Evolutionary conservation across 352 stramenopile genomes (phyloP).

Genomic region (Aphanomyces stellatus): DNA sequence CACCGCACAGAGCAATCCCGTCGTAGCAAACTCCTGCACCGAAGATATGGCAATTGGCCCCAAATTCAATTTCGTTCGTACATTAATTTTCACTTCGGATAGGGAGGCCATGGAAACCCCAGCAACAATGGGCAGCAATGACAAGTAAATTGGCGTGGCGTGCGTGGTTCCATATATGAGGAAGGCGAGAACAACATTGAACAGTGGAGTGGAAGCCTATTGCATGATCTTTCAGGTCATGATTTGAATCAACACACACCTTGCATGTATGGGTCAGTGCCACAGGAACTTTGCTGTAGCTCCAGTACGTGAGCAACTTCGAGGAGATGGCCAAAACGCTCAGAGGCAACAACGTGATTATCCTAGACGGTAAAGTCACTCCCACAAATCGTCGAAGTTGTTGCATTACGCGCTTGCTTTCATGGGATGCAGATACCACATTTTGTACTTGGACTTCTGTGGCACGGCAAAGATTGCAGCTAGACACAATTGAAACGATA

Average conservation of each 20-base stretch:
- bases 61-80: constrained; percentile 15
- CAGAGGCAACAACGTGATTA: constrained; percentile 69
- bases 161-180: constrained; percentile 66
- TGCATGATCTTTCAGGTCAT: not conserved
- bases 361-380: constrained; percentile 25
- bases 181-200: constrained; percentile 79
- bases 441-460: constrained; percentile 8
- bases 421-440: constrained; percentile 17
- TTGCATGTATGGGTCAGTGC: constrained; percentile 83
- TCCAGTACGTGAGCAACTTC: constrained; percentile 84
- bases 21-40: constrained; percentile 50
- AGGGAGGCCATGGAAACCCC: constrained; percentile 75
- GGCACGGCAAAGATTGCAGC: constrained; percentile 17
- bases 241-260: constrained; percentile 9
- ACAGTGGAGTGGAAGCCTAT: constrained; percentile 70
- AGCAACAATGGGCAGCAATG: constrained; percentile 71
- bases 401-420: not conserved
- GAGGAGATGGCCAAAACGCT: constrained; percentile 71
- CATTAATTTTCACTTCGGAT: constrained; percentile 83
- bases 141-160: constrained; percentile 60
- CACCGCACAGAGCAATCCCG: constrained; percentile 59
- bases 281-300: constrained; percentile 75
- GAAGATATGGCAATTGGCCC: not conserved
- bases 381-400: not conserved
- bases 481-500: not conserved